Conservation (phyloP, 306 rosid species). For the Delonix regia region DNA sequence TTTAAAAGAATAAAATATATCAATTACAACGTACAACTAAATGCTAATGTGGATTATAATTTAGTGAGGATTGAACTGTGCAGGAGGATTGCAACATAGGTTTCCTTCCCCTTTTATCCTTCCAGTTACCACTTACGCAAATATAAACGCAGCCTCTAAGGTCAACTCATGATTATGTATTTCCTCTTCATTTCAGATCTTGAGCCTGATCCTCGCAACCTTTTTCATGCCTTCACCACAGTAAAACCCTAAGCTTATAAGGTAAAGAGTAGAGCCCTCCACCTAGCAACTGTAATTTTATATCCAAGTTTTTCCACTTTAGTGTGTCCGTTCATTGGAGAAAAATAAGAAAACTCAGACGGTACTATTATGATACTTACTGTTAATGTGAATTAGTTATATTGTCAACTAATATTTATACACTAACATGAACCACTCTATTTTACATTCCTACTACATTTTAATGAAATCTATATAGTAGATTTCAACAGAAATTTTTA, state of each 20-base stretch:
- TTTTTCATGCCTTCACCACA: neutral
- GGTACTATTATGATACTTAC: neutral
- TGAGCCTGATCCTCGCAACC: neutral
- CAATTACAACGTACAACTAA: neutral
- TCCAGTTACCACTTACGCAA: no score
- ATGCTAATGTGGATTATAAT: no score
- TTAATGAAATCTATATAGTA: neutral
- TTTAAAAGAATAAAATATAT: neutral
- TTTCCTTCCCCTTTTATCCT: no score
- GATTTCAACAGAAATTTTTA: neutral
- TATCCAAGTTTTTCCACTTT: neutral
- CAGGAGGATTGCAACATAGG: neutral
- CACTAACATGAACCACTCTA: neutral
- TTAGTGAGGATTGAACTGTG: neutral
- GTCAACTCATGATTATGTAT: neutral
- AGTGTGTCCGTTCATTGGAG: neutral
- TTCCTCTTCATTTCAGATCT: neutral
- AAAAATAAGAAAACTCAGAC: neutral
- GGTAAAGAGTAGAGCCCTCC: neutral
- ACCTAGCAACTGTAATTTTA: neutral
- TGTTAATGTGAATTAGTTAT: neutral
- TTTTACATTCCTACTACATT: neutral
- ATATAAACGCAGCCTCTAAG: neutral
- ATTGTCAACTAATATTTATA: neutral
- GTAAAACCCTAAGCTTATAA: neutral